These are phyloP conservation scores for Amanita rimosa DNA, from an alignment of 768 basidiomycete species.

Conservation along the genomic window DNA sequence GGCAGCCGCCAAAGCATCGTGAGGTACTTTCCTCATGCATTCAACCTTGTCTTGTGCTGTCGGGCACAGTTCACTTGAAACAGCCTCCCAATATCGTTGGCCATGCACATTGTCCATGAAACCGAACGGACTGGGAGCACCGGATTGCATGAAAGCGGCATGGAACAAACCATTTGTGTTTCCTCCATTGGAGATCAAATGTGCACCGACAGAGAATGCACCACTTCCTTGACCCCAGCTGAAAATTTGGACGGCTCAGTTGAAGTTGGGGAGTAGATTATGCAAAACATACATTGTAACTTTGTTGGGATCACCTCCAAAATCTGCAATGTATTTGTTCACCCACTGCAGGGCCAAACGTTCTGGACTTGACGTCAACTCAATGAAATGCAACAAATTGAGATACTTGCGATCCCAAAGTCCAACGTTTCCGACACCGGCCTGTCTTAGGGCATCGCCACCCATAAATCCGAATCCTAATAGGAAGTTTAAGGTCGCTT, in stretches of 20 bases:
- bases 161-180: slow-evolving; percentile 22
- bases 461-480: slow-evolving; percentile 27
- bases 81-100: slow-evolving; percentile 28
- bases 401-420: slow-evolving; percentile 33
- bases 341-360: slow-evolving; percentile 42
- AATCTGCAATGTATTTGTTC: slow-evolving; percentile 35
- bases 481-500: no score
- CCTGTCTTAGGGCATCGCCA: slow-evolving; percentile 25
- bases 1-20: slow-evolving; percentile 26
- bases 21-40: slow-evolving; percentile 31
- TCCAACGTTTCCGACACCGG: slow-evolving; percentile 35
- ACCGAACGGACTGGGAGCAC: slow-evolving; percentile 14
- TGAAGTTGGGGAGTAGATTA: neutral
- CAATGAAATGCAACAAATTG: neutral
- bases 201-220: slow-evolving; percentile 28
- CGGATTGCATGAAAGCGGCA: slow-evolving; percentile 26
- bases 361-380: slow-evolving; percentile 16
- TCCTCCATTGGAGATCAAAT: slow-evolving; percentile 23
- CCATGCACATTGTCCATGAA: slow-evolving; percentile 4
- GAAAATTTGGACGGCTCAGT: neutral
- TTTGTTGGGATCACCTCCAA: slow-evolving; percentile 39
- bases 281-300: slow-evolving; percentile 26
- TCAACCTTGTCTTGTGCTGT: slow-evolving; percentile 26
- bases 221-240: slow-evolving; percentile 38
- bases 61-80: slow-evolving; percentile 31